These are phyloP conservation scores for Rutstroemia sp. DNA, from an alignment of 2,329 filamentous ascomycete genomes.

Conservation along the genomic window DNA sequence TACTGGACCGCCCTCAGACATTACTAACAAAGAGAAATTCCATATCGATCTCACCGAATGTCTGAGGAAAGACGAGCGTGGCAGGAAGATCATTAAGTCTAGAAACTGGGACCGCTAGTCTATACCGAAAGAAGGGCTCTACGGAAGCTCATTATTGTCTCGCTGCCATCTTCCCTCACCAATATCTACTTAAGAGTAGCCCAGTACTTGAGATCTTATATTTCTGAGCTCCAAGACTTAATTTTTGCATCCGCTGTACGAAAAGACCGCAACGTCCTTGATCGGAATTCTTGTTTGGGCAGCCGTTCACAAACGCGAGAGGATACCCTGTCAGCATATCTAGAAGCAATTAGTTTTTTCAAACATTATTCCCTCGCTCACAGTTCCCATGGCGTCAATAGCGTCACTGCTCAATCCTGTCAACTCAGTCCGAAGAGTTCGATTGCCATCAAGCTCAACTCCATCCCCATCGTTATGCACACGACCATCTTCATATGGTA, in stretches of 20 bases:
- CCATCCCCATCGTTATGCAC: slow-evolving; percentile 26
- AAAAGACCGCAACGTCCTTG: slow-evolving; percentile 7
- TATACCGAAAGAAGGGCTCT: slow-evolving; percentile 19
- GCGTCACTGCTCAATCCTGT: slow-evolving; percentile 60
- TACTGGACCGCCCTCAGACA: slow-evolving; percentile 40
- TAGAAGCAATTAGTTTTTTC: slow-evolving; percentile 15
- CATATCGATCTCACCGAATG: slow-evolving; percentile 33
- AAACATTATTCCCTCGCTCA: slow-evolving; percentile 19
- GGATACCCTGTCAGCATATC: slow-evolving; percentile 22
- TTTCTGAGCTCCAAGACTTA: slow-evolving; percentile 22
- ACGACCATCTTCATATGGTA: slow-evolving; percentile 23
- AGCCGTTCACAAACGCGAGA: slow-evolving; percentile 17
- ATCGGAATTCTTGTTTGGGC: slow-evolving; percentile 9
- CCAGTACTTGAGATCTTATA: slow-evolving; percentile 18
- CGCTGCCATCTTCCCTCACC: background rate
- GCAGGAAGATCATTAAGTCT: slow-evolving; percentile 20
- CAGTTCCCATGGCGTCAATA: slow-evolving; percentile 51
- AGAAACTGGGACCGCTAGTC: slow-evolving; percentile 20
- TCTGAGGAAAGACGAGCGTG: slow-evolving; percentile 16
- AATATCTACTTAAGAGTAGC: slow-evolving; percentile 19
- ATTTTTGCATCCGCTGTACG: slow-evolving; percentile 16
- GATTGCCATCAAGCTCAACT: slow-evolving; percentile 33
- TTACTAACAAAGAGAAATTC: slow-evolving; percentile 38
- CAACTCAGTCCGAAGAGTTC: slow-evolving; percentile 31
- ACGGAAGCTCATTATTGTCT: slow-evolving; percentile 18